Evolutionary conservation across 2,329 filamentous ascomycete genomes (phyloP).

Genomic region (Thelonectria olida): DNA sequence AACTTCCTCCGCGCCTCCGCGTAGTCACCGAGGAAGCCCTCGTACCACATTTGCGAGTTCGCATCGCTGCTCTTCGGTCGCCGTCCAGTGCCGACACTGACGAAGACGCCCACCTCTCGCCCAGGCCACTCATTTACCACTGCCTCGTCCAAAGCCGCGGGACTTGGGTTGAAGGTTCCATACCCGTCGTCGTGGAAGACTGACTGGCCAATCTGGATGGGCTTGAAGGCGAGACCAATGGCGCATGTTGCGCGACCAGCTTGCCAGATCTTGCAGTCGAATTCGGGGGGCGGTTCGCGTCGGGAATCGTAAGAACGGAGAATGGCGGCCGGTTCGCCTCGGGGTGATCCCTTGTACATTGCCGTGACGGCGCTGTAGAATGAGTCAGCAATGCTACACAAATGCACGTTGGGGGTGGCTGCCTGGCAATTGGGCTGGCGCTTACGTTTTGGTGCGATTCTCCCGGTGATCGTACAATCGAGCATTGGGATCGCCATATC

Average conservation of each 20-base stretch:
- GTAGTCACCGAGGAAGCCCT: slow-evolving; percentile 91
- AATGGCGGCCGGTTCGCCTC: slow-evolving; percentile 73
- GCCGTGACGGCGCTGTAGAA: slow-evolving; percentile 81
- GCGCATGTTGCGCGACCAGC: slow-evolving; percentile 94
- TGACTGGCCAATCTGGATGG: slow-evolving; percentile 91
- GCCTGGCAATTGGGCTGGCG: slow-evolving; percentile 26
- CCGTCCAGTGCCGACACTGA: slow-evolving; percentile 95
- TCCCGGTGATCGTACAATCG: slow-evolving; percentile 88
- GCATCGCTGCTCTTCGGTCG: slow-evolving; percentile 72
- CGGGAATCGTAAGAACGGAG: slow-evolving; percentile 95
- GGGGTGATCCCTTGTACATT: slow-evolving; percentile 83
- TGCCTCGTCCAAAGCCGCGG: slow-evolving; percentile 88
- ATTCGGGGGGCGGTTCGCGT: slow-evolving; percentile 88
- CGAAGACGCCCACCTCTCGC: slow-evolving; percentile 88
- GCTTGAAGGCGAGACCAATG: slow-evolving; percentile 93
- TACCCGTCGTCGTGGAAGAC: slow-evolving; percentile 92
- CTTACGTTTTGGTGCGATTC: slow-evolving; percentile 89
- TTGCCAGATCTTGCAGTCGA: slow-evolving; percentile 96
- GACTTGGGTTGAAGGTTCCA: slow-evolving; percentile 91
- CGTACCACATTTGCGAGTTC: slow-evolving; percentile 87
- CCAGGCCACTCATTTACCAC: slow-evolving; percentile 94
- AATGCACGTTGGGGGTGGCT: background rate
- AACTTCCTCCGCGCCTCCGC: slow-evolving; percentile 87
- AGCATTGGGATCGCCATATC: slow-evolving; percentile 85
- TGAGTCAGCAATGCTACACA: slow-evolving; percentile 20